Percentiles rank a stretch among this genome's conserved stretches.
Conservation (phyloP, 805 yeast genomes). For the Candida yuanshanica region DNA sequence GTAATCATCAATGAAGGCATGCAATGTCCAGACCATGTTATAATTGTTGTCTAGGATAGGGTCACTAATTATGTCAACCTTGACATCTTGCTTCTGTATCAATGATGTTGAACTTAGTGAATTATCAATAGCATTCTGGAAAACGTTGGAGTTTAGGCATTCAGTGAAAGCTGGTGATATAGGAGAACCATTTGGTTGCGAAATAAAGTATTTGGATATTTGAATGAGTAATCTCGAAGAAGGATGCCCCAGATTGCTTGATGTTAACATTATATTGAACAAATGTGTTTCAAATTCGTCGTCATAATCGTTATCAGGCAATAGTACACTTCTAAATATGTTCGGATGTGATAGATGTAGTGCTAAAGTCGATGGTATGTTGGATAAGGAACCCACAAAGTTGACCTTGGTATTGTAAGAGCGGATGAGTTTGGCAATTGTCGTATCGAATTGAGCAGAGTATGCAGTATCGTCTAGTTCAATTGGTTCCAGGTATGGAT, state of each 20-base stretch:
- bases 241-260: slow-evolving; percentile 45
- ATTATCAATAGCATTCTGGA: slow-evolving; percentile 25
- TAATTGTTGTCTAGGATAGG: slow-evolving; percentile 28
- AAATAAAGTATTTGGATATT: slow-evolving; percentile 38
- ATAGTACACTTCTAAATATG: slow-evolving; percentile 47
- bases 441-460: not conserved
- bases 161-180: slow-evolving; percentile 9
- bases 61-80: slow-evolving; percentile 5
- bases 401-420: slow-evolving; percentile 40
- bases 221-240: slow-evolving; percentile 38
- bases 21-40: slow-evolving; percentile 38
- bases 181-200: slow-evolving; percentile 23
- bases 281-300: slow-evolving; percentile 37
- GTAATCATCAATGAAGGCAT: slow-evolving; percentile 32
- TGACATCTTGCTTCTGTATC: slow-evolving; percentile 8
- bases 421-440: slow-evolving; percentile 5
- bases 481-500: slow-evolving; percentile 28
- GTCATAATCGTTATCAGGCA: slow-evolving; percentile 30
- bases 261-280: slow-evolving; percentile 40
- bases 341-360: slow-evolving; percentile 52
- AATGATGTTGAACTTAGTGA: slow-evolving; percentile 21
- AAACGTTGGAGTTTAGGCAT: slow-evolving; percentile 19
- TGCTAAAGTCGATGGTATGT: slow-evolving; percentile 46
- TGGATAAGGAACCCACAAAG: slow-evolving; percentile 46
- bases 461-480: not conserved